Evolutionary conservation across 1,284 basidiomycete species (phyloP).

Genomic region (Filobasidium uniguttulatum): DNA sequence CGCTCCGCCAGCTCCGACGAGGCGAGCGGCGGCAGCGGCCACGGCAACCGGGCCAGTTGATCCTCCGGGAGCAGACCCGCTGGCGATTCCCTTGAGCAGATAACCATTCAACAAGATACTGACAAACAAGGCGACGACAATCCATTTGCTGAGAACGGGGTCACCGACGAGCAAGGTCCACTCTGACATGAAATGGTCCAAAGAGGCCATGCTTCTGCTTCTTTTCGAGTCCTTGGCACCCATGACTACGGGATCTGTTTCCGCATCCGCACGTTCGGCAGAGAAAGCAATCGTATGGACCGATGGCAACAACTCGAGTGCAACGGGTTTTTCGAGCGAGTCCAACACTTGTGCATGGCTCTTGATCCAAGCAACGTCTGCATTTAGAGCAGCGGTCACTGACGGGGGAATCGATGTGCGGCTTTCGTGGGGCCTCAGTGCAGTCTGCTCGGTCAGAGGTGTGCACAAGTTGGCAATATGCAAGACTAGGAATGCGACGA

Average conservation of each 20-base stretch:
- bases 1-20: conserved; percentile 35
- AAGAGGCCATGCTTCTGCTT: conserved; percentile 35
- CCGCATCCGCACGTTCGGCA: neutral
- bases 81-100: conserved; percentile 61
- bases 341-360: conserved; percentile 2
- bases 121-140: conserved; percentile 72
- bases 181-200: conserved; percentile 81
- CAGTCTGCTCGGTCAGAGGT: conserved; percentile 65
- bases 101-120: conserved; percentile 89
- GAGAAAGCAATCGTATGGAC: conserved; percentile 6
- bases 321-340: conserved; percentile 1
- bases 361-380: neutral
- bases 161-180: conserved; percentile 94
- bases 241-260: neutral
- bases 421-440: conserved; percentile 46
- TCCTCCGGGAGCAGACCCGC: conserved; percentile 30
- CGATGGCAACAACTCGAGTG: conserved; percentile 1
- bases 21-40: conserved; percentile 36
- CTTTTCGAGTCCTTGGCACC: conserved; percentile 1
- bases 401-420: conserved; percentile 32
- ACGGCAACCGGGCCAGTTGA: conserved; percentile 38
- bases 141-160: conserved; percentile 90
- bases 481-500: conserved; percentile 72
- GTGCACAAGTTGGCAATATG: conserved; percentile 89
- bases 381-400: conserved; percentile 18